A percentile compares a stretch with the other conserved stretches of the same genome.
Conservation (phyloP, 768 basidiomycete genomes). For the Fomitopsis serialis region DNA sequence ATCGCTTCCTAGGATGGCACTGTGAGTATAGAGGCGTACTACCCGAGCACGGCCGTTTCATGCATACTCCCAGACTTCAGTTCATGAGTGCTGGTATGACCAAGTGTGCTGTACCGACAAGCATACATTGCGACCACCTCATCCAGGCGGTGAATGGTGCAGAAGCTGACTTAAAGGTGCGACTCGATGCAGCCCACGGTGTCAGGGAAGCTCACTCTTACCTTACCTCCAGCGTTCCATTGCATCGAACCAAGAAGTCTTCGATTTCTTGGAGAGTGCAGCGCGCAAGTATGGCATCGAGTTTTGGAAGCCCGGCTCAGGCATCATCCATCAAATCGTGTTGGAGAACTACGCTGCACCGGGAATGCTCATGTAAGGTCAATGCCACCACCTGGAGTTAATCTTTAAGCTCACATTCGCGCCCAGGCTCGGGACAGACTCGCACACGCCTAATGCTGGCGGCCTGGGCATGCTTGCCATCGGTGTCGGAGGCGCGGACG, state of each 20-base stretch:
- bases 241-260: constrained; percentile 89
- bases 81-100: constrained; percentile 95
- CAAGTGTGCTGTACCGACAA: constrained; percentile 78
- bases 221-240: constrained; percentile 60
- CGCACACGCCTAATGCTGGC: constrained; percentile 97
- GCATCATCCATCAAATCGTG: constrained; percentile 97
- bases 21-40: constrained; percentile 40
- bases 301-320: constrained; percentile 95
- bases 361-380: constrained; percentile 86
- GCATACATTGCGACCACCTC: constrained; percentile 97
- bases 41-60: neutral
- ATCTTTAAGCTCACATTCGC: too few relatives aligned
- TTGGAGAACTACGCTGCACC: constrained; percentile 97
- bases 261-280: constrained; percentile 93
- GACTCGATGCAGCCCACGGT: neutral
- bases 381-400: too few relatives aligned
- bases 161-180: constrained; percentile 75
- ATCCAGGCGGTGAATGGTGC: constrained; percentile 94
- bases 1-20: constrained; percentile 58
- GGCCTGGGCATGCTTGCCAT: constrained; percentile 96
- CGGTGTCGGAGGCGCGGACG: constrained; percentile 98
- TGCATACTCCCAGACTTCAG: constrained; percentile 59
- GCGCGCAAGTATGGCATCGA: constrained; percentile 91
- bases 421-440: constrained; percentile 50
- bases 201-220: neutral